Evolutionary conservation across 129 eudicot species (phyloP).

Genomic region (Helianthus tuberosus): DNA sequence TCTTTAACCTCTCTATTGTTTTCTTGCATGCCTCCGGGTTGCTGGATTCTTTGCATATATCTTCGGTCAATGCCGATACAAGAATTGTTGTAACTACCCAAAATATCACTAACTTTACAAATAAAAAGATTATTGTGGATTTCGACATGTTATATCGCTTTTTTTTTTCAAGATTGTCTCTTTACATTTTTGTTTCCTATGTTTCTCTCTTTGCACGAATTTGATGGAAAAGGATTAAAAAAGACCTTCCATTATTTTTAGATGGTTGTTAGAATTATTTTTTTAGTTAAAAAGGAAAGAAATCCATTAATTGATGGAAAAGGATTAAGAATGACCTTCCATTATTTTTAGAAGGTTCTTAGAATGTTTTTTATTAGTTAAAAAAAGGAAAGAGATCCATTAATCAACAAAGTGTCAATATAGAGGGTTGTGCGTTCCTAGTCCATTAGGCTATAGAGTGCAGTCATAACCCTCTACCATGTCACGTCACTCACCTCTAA

Average conservation of each 20-base stretch:
- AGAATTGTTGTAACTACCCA: slow-evolving; percentile 27
- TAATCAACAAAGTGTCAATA: neutral
- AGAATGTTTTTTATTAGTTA: neutral
- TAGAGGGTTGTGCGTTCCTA: neutral
- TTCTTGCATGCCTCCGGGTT: slow-evolving; percentile 37
- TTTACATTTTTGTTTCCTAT: neutral
- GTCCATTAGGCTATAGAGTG: too few species aligned
- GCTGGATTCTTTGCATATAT: slow-evolving; percentile 30
- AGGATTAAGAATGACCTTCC: slow-evolving; percentile 12
- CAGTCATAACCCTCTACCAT: too few species aligned
- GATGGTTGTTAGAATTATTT: neutral
- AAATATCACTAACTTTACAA: slow-evolving; percentile 4
- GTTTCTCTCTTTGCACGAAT: neutral
- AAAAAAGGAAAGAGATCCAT: neutral
- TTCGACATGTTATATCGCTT: slow-evolving; percentile 18
- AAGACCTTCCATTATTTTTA: slow-evolving; percentile 21
- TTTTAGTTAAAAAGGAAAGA: neutral
- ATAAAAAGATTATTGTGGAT: slow-evolving; percentile 7
- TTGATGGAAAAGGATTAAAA: neutral
- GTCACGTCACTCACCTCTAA: too few species aligned
- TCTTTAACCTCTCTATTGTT: slow-evolving; percentile 25
- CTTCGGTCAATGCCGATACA: slow-evolving; percentile 20
- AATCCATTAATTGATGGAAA: neutral
- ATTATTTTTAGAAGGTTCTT: neutral
- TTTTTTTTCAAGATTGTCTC: neutral